Conservation (phyloP, 345 rosid genomes). For the Conringia planisiliqua region DNA sequence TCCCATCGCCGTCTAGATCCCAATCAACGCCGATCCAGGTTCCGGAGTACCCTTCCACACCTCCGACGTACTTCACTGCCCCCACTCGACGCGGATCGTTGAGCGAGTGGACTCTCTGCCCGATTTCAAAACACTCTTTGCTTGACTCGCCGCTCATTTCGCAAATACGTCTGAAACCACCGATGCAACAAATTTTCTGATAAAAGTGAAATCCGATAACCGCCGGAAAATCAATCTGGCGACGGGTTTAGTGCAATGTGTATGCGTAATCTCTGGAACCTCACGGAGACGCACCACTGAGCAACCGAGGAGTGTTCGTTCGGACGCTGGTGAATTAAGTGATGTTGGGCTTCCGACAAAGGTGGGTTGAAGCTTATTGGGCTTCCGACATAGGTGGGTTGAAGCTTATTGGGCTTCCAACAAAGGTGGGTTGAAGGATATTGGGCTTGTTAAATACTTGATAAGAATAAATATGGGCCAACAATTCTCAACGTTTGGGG, state of each 20-base stretch:
- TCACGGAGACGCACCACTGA: background rate
- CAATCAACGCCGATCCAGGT: constrained; percentile 84
- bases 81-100: constrained; percentile 70
- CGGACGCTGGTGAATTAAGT: background rate
- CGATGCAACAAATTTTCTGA: background rate
- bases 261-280: background rate
- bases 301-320: background rate
- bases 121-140: constrained; percentile 39
- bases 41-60: constrained; percentile 63
- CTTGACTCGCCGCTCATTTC: background rate
- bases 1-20: constrained; percentile 69
- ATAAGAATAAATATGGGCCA: background rate
- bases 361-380: background rate
- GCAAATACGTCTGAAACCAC: background rate
- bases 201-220: background rate
- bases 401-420: background rate
- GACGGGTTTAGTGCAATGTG: background rate
- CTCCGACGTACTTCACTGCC: constrained; percentile 64
- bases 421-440: background rate
- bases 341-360: background rate
- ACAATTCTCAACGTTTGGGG: background rate
- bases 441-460: background rate
- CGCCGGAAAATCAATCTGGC: background rate
- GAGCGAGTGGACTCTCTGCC: constrained; percentile 67
- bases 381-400: background rate